Conservation (phyloP, 805 yeast genomes). For the Zygosaccharomyces rouxii region DNA sequence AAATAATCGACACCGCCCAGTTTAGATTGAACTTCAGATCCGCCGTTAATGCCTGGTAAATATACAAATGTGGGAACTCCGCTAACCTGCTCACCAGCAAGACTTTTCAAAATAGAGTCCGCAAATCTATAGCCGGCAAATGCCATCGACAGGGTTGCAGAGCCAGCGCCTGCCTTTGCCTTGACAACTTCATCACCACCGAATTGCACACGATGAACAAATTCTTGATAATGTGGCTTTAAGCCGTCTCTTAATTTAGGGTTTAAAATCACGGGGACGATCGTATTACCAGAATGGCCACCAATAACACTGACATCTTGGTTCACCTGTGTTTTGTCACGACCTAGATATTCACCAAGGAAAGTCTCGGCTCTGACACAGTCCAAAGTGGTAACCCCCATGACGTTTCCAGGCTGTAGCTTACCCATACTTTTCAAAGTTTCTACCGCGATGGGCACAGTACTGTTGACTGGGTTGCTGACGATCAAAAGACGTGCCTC, state of each 20-base stretch:
- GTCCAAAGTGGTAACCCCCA: slow-evolving; percentile 82
- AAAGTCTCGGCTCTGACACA: slow-evolving; percentile 70
- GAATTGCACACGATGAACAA: slow-evolving; percentile 73
- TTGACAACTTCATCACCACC: slow-evolving; percentile 89
- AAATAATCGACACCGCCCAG: slow-evolving; percentile 45
- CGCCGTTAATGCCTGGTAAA: slow-evolving; percentile 51
- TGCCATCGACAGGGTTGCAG: slow-evolving; percentile 84
- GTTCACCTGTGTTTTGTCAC: slow-evolving; percentile 39
- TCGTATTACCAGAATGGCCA: slow-evolving; percentile 82
- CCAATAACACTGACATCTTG: slow-evolving; percentile 73
- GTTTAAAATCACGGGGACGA: slow-evolving; percentile 66
- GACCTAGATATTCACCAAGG: slow-evolving; percentile 38
- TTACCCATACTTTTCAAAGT: slow-evolving; percentile 67
- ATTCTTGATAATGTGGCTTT: slow-evolving; percentile 47
- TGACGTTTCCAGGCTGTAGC: slow-evolving; percentile 69
- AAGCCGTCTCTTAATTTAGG: slow-evolving; percentile 46
- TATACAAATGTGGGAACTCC: slow-evolving; percentile 46
- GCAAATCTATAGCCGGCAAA: slow-evolving; percentile 78
- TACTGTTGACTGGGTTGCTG: slow-evolving; percentile 80
- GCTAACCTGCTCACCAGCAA: slow-evolving; percentile 17
- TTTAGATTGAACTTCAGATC: slow-evolving; percentile 39
- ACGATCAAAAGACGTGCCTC: slow-evolving; percentile 62
- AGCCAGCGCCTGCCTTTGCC: slow-evolving; percentile 80
- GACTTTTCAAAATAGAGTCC: slow-evolving; percentile 51
- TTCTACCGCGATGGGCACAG: slow-evolving; percentile 80